Evolutionary conservation across 2,329 filamentous ascomycete species (phyloP).

Genomic region (Exserohilum turcica): DNA sequence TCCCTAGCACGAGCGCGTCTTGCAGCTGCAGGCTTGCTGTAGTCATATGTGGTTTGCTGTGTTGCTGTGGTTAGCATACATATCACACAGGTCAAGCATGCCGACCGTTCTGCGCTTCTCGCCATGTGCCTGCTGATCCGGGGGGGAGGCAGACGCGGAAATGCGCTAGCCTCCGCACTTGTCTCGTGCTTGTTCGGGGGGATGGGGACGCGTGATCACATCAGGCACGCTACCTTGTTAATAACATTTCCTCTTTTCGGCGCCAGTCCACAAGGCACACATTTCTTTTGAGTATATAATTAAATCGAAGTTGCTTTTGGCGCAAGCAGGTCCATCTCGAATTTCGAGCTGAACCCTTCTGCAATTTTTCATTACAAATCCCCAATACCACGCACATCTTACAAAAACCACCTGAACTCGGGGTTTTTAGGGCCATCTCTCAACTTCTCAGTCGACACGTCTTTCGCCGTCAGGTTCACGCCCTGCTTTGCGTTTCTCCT

Average conservation of each 20-base stretch:
- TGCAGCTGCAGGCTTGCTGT: neutral
- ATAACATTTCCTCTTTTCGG: conserved; percentile 1
- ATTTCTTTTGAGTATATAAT: neutral
- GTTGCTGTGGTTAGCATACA: neutral
- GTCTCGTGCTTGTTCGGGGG: conserved; percentile 13
- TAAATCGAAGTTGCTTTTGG: too few relatives aligned
- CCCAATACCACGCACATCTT: neutral
- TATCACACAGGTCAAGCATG: neutral
- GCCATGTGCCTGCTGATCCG: neutral
- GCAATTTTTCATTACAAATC: neutral
- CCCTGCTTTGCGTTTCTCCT: conserved; percentile 64
- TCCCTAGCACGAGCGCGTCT: neutral
- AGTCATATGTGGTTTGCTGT: neutral
- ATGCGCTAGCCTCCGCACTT: neutral
- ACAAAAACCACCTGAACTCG: conserved; percentile 55
- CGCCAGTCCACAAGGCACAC: neutral
- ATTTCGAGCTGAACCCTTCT: neutral
- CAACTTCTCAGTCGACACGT: conserved; percentile 54
- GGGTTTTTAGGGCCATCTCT: conserved; percentile 51
- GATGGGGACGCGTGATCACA: conserved; percentile 13
- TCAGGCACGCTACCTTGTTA: neutral
- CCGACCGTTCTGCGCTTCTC: too few relatives aligned
- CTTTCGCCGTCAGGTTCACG: conserved; percentile 57
- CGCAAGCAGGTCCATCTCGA: neutral
- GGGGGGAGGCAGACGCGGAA: neutral